Evolutionary conservation across 805 yeast genomes (phyloP).

Genomic region (Yamadazyma philogaea): DNA sequence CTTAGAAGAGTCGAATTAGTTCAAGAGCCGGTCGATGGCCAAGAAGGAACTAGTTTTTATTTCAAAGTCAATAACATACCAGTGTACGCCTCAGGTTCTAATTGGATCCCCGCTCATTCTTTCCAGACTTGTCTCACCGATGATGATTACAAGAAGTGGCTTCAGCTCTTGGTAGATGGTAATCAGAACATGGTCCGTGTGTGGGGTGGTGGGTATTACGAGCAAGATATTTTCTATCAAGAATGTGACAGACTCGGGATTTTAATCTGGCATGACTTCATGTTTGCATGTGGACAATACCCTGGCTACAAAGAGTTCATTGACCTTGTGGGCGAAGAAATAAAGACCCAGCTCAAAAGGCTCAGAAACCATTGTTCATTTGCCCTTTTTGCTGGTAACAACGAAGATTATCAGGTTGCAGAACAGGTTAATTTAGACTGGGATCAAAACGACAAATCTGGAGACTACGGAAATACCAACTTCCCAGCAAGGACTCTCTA

Average conservation of each 20-base stretch:
- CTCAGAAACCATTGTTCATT: conserved; percentile 42
- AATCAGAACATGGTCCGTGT: conserved; percentile 45
- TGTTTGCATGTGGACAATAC: conserved; percentile 58
- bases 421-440: conserved; percentile 32
- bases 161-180: conserved; percentile 33
- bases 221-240: conserved; percentile 39
- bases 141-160: conserved; percentile 36
- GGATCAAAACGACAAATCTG: conserved; percentile 23
- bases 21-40: conserved; percentile 24
- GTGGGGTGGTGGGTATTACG: conserved; percentile 53
- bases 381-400: conserved; percentile 43
- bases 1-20: conserved; percentile 42
- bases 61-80: conserved; percentile 41
- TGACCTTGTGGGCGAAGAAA: conserved; percentile 35
- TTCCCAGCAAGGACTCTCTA: conserved; percentile 46
- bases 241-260: conserved; percentile 44
- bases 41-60: conserved; percentile 40
- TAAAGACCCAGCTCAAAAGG: conserved; percentile 36
- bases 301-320: conserved; percentile 41
- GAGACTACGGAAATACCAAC: conserved; percentile 28
- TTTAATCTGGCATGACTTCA: conserved; percentile 54
- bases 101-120: conserved; percentile 51
- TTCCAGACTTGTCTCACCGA: conserved; percentile 30
- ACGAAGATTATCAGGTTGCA: conserved; percentile 47
- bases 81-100: conserved; percentile 38